These are phyloP conservation scores for Globisporangium abappressorium DNA, from an alignment of 352 stramenopile species.

Conservation along the genomic window DNA sequence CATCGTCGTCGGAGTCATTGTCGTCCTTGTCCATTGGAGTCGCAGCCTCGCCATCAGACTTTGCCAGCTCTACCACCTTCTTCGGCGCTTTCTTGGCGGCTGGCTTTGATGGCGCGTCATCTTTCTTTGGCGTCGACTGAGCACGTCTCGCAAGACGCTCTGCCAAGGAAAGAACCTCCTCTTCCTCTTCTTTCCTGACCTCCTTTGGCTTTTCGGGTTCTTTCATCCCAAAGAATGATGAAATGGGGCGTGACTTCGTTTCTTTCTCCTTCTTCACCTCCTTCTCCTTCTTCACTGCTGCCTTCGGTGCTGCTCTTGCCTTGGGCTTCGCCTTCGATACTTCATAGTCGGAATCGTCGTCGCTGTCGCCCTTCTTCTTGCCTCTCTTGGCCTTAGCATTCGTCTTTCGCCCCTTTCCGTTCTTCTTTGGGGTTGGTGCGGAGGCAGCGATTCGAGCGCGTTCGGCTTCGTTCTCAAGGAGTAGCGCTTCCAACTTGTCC, in stretches of 20 bases:
- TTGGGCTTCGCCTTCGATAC: constrained; percentile 44
- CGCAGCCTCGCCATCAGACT: constrained; percentile 38
- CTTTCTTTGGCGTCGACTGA: constrained; percentile 47
- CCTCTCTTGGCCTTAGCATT: constrained; percentile 52
- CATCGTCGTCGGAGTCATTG: constrained; percentile 44
- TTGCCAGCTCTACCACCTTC: constrained; percentile 41
- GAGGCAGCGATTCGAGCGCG: constrained; percentile 53
- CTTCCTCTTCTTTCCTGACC: constrained; percentile 36
- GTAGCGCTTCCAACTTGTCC: constrained; percentile 78
- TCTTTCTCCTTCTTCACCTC: constrained; percentile 24
- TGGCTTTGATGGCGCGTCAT: constrained; percentile 21
- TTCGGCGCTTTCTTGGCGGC: constrained; percentile 21
- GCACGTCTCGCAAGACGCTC: constrained; percentile 60
- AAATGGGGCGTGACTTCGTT: constrained; percentile 28
- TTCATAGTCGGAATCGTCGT: constrained; percentile 69
- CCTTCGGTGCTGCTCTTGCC: constrained; percentile 29
- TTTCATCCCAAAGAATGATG: constrained; percentile 51
- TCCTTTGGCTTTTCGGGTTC: constrained; percentile 20
- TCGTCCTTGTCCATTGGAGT: constrained; percentile 9
- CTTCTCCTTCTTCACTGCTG: constrained; percentile 21
- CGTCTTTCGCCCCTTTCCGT: constrained; percentile 34
- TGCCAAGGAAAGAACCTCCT: constrained; percentile 71
- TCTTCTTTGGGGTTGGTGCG: constrained; percentile 58
- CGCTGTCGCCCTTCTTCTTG: constrained; percentile 33
- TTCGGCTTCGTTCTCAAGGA: constrained; percentile 65